Base-by-base conservation (phyloP, 2,329 filamentous ascomycete genomes). In the Chalara sp. region DNA sequence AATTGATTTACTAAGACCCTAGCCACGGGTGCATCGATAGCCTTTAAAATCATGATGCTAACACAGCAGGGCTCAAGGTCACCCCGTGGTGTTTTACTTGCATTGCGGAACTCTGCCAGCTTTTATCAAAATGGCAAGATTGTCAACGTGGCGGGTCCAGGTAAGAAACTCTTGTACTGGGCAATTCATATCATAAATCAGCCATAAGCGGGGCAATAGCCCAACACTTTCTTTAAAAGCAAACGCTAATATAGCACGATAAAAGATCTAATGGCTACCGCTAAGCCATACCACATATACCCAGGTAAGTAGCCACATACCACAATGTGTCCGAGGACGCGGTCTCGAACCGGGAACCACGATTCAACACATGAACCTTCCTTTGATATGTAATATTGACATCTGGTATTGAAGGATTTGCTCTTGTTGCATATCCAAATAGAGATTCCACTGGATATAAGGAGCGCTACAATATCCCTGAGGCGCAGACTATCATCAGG, bases 351-450 rank as follows among this genome's bases (percentile, higher is more conserved):
- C 21, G 8, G 41, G 21, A 21, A 28, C 21, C 41, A 43, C 4
- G 41, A n/a, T 28, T 43, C 41, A 43, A 43, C 41, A 43, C 41
- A 11, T 43, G 41, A 43, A 28, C 10, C 41, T 43, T 28, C 21
- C 41, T 43, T 28, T 43, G 41, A 43, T 12, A 11, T 12, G 41
- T 43, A 43, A 43, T 43, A 43, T 21, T 43, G 21, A 43, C 41
- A 43, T 28, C 2, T 43, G n/a, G 35, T 10, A 39, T 39, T n/a
- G 35, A 39, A 39, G 88, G 89, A 53, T 96, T 84, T 68, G 84
- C 86, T 47, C 92, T 95, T 62, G 90, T 96, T 60, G 89, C 86
- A 41, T 97, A 97, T 73, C 87, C 87, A 52, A 97, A 97, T 81
- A 79, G 91, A 61, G 91, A 97, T 72, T 91, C 84, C 21, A 93